Conservation (phyloP, 2,329 filamentous ascomycete genomes). For the Leptographium galeiforme region DNA sequence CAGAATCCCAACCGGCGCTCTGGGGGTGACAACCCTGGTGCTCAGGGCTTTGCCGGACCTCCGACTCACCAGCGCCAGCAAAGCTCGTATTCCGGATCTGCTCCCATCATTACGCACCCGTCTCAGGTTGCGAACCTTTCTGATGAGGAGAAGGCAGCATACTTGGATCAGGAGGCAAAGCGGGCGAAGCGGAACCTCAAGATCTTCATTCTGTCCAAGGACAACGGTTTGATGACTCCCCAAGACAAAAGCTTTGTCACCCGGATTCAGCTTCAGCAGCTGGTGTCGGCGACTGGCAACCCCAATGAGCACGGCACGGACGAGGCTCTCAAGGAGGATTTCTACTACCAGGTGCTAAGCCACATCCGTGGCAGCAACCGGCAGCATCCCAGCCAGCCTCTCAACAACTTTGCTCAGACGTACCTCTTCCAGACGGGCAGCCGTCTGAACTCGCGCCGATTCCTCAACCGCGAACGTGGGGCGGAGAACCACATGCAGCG, state of each 20-base stretch:
- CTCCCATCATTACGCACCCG: conserved; percentile 43
- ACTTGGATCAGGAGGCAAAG: conserved; percentile 82
- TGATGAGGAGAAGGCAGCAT: conserved; percentile 71
- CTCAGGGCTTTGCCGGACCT: conserved; percentile 16
- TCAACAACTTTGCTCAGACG: conserved; percentile 94
- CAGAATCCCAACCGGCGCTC: conserved; percentile 62
- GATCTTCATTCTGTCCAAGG: conserved; percentile 82
- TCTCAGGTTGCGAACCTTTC: conserved; percentile 64
- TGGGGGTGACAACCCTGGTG: conserved; percentile 29
- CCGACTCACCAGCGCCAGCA: conserved; percentile 26
- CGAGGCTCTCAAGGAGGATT: conserved; percentile 76
- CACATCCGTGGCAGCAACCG: conserved; percentile 84
- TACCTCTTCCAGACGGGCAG: conserved; percentile 93
- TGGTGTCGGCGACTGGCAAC: conserved; percentile 84
- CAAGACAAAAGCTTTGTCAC: conserved; percentile 99
- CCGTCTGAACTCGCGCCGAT: conserved; percentile 59
- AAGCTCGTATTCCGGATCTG: conserved; percentile 45
- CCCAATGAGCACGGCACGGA: conserved; percentile 69
- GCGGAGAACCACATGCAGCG: conserved; percentile 96
- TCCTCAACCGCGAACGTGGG: conserved; percentile 52
- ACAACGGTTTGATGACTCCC: conserved; percentile 96
- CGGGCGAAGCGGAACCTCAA: conserved; percentile 97
- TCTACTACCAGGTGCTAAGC: conserved; percentile 96
- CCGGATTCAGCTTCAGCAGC: conserved; percentile 89
- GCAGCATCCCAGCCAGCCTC: conserved; percentile 81